phyloP scores from a whole-genome alignment of 2,329 filamentous ascomycete species.

The Pseudogymnoascus sp. region DNA sequence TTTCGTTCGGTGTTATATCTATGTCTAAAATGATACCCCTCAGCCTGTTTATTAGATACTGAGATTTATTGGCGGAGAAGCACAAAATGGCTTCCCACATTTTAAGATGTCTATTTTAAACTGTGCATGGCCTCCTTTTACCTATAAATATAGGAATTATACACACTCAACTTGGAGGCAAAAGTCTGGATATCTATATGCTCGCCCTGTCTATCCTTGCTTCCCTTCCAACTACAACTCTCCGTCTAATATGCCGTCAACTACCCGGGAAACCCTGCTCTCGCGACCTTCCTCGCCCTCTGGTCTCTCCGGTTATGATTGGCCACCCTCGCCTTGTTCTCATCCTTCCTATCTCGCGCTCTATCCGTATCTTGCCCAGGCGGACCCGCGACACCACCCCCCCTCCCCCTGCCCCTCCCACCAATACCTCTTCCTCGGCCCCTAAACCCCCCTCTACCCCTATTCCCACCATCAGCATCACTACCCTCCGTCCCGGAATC shows the following conservation, averaged over 20 bases:
- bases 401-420: conserved; percentile 43
- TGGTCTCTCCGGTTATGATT: conserved; percentile 80
- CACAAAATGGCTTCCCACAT: neutral
- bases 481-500: conserved; percentile 46
- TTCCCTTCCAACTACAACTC: neutral
- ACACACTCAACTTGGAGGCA: neutral
- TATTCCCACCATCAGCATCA: conserved; percentile 37
- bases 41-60: too few species aligned
- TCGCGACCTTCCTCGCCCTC: conserved; percentile 56
- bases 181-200: neutral
- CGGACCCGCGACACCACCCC: conserved; percentile 52
- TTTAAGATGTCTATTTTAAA: neutral
- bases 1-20: too few species aligned
- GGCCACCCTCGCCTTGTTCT: conserved; percentile 69
- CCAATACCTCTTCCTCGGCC: conserved; percentile 42
- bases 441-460: conserved; percentile 33
- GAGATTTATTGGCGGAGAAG: neutral
- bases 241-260: neutral
- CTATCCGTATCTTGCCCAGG: conserved; percentile 59
- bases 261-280: conserved; percentile 36
- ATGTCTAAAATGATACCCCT: too few species aligned
- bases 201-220: neutral
- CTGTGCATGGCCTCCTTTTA: neutral
- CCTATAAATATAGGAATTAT: neutral
- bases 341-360: conserved; percentile 69